Conservation (phyloP, 352 stramenopile species). For the Globisporangium paroecandrum region DNA sequence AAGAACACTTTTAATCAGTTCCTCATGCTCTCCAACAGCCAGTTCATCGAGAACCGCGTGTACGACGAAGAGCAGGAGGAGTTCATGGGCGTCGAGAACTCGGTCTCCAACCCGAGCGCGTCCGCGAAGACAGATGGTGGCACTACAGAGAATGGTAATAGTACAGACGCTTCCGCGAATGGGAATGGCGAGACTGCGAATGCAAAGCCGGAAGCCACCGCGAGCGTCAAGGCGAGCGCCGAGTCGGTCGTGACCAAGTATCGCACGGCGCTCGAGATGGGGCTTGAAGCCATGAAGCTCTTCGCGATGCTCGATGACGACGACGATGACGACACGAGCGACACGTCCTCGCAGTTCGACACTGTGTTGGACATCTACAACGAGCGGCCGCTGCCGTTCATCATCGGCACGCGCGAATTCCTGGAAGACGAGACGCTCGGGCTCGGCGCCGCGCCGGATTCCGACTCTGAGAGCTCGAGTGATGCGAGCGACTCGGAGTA, state of each 20-base stretch:
- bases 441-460: conserved; percentile 62
- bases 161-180: not conserved
- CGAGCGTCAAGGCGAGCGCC: conserved; percentile 20
- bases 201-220: conserved; percentile 22
- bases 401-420: conserved; percentile 85
- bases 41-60: conserved; percentile 89
- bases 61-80: conserved; percentile 87
- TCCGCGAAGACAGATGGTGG: conserved; percentile 5
- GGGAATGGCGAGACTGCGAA: not conserved
- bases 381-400: conserved; percentile 80
- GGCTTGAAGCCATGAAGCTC: conserved; percentile 79
- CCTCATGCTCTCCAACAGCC: conserved; percentile 82
- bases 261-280: conserved; percentile 70
- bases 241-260: conserved; percentile 77
- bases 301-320: conserved; percentile 68
- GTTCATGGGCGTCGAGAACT: conserved; percentile 38
- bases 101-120: conserved; percentile 1
- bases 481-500: conserved; percentile 13
- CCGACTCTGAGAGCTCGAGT: conserved; percentile 34
- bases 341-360: conserved; percentile 55
- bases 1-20: conserved; percentile 88
- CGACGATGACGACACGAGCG: conserved; percentile 55
- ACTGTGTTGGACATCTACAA: conserved; percentile 89
- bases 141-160: conserved; percentile 1
- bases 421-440: conserved; percentile 82